Conservation (phyloP, 2,329 filamentous ascomycete species). For the Phialophora tarda region DNA sequence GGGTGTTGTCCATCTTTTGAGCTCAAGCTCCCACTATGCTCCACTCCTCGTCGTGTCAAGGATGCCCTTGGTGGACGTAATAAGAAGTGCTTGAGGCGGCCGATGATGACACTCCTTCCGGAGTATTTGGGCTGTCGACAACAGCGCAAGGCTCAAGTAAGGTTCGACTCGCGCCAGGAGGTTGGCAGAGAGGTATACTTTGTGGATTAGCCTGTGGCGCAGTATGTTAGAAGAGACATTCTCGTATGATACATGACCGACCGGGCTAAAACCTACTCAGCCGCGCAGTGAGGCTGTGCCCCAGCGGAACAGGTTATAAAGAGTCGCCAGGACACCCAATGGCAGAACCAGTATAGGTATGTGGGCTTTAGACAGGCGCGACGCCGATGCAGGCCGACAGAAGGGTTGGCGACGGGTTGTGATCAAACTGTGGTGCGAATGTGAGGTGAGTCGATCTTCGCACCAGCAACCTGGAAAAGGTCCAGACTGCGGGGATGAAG, state of each 20-base stretch:
- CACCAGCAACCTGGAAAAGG: slow-evolving; percentile 7
- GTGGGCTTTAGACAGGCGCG: slow-evolving; percentile 8
- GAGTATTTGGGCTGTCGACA: slow-evolving; percentile 9
- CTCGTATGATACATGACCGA: slow-evolving; percentile 9
- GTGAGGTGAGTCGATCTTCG: slow-evolving; percentile 2
- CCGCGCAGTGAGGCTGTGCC: slow-evolving; percentile 33
- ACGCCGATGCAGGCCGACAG: slow-evolving; percentile 12
- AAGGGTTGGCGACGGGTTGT: not conserved
- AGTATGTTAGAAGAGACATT: slow-evolving; percentile 26
- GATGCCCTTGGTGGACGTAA: slow-evolving; percentile 7
- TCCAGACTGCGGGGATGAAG: not conserved
- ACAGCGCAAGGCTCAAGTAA: not conserved
- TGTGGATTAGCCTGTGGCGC: slow-evolving; percentile 31
- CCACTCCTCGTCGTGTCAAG: not conserved
- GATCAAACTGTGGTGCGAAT: not conserved
- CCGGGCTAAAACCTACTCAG: slow-evolving; percentile 28
- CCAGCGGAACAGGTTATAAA: slow-evolving; percentile 23
- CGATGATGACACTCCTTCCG: slow-evolving; percentile 16
- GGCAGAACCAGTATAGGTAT: not conserved
- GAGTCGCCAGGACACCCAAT: slow-evolving; percentile 23
- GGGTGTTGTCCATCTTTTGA: slow-evolving; percentile 37
- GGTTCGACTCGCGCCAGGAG: slow-evolving; percentile 19
- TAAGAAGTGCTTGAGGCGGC: slow-evolving; percentile 6
- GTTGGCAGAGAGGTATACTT: slow-evolving; percentile 20
- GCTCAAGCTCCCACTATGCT: not conserved